These are phyloP conservation scores for Neofusicoccum sp. DNA, from an alignment of 2,329 filamentous ascomycete genomes.

Conservation along the genomic window DNA sequence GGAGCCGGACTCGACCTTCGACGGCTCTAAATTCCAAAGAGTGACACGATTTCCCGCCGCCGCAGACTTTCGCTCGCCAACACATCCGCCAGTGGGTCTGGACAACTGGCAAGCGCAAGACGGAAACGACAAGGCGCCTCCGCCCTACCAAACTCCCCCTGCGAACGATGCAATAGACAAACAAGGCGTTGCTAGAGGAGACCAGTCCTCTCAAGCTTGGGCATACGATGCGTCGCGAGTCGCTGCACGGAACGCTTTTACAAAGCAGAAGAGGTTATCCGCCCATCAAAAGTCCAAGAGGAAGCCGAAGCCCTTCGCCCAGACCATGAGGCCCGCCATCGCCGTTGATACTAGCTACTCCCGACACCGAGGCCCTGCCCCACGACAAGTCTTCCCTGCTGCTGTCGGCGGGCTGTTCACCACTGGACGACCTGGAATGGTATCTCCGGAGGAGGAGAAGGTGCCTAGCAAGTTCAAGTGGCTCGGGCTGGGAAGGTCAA, in stretches of 20 bases:
- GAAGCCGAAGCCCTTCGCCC: slow-evolving; percentile 56
- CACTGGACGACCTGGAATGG: not conserved
- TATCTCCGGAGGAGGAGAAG: not conserved
- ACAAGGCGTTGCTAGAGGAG: not conserved
- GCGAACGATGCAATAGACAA: not conserved
- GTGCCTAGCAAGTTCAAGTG: slow-evolving; percentile 13
- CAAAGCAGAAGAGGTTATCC: slow-evolving; percentile 34
- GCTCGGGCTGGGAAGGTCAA: not conserved
- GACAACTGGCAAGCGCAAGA: slow-evolving; percentile 7
- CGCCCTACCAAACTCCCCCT: slow-evolving; percentile 4
- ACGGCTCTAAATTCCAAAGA: slow-evolving; percentile 19
- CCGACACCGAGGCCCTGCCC: slow-evolving; percentile 42
- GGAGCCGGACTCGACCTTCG: slow-evolving; percentile 21
- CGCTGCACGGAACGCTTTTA: slow-evolving; percentile 28
- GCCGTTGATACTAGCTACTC: slow-evolving; percentile 69
- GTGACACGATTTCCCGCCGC: slow-evolving; percentile 18
- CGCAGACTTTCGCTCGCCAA: slow-evolving; percentile 19
- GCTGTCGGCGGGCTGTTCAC: not conserved
- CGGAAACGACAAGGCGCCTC: slow-evolving; percentile 5
- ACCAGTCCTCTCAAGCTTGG: slow-evolving; percentile 20
- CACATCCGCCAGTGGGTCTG: slow-evolving; percentile 2
- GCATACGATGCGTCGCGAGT: slow-evolving; percentile 28
- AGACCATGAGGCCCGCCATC: slow-evolving; percentile 61
- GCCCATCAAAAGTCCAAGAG: slow-evolving; percentile 54
- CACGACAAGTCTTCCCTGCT: slow-evolving; percentile 44